These are phyloP conservation scores for Penicillium soppii DNA, from an alignment of 495 filamentous ascomycete genomes.

Conservation along the genomic window DNA sequence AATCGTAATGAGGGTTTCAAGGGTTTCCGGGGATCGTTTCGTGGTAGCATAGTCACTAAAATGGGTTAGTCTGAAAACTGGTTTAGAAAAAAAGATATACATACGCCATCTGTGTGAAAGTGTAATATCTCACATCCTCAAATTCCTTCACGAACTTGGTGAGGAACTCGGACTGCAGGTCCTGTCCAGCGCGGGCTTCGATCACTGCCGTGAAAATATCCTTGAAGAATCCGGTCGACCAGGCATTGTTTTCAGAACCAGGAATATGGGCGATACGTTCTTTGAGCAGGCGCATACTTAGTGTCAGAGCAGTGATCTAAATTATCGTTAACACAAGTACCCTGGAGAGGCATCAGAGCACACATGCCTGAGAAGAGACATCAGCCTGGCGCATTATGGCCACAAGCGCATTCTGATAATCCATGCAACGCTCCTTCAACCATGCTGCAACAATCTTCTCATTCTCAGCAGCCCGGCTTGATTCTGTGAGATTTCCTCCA, in stretches of 20 bases:
- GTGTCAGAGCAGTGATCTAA: conserved; percentile 62
- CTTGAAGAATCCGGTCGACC: conserved; percentile 67
- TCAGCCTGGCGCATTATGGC: conserved; percentile 54
- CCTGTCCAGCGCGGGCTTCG: conserved; percentile 51
- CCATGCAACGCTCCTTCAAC: conserved; percentile 70
- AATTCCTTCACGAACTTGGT: conserved; percentile 74
- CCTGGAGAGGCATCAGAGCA: not conserved
- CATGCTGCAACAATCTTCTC: conserved; percentile 74
- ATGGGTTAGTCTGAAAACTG: conserved; percentile 30
- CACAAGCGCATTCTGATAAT: conserved; percentile 62
- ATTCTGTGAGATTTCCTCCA: conserved; percentile 66
- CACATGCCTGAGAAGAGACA: conserved; percentile 40
- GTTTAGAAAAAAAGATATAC: conserved; percentile 21
- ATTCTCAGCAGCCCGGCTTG: conserved; percentile 61
- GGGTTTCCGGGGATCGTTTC: conserved; percentile 30
- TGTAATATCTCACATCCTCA: conserved; percentile 83
- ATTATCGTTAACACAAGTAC: conserved; percentile 18
- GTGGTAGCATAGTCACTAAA: conserved; percentile 35
- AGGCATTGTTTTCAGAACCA: conserved; percentile 59
- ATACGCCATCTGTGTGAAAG: conserved; percentile 69
- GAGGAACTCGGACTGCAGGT: conserved; percentile 66
- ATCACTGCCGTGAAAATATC: conserved; percentile 63
- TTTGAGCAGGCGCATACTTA: conserved; percentile 82
- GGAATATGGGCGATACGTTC: conserved; percentile 65
- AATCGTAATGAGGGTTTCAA: conserved; percentile 60